Evolutionary conservation across 2,329 filamentous ascomycete genomes (phyloP), one percentile per base, ranked within the genome.

Genomic region (Talaromyces sp.): DNA sequence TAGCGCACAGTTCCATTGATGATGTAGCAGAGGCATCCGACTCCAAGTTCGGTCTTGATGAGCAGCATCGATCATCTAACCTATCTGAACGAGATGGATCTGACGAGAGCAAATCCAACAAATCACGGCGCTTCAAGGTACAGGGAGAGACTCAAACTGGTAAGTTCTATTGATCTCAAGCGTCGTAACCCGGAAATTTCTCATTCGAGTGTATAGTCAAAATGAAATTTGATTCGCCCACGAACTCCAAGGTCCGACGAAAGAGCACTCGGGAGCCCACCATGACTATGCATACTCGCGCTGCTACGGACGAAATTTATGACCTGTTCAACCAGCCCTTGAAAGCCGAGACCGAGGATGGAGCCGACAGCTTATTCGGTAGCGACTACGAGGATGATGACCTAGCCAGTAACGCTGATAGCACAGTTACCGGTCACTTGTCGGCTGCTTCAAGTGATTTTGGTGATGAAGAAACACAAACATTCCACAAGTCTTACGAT

Each of bases 221-320:
- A 80, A 88, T 91, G 52, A 97, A 97, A 64, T 79, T 97, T 49
- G 90, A 94, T 65, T 97, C 93, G 2, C 93, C 92, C 0, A 89
- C 89, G 0, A 84, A 86, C n/a, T 86, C 86, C 3, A 97, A 95
- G 72, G 81, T 93, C 50, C 88, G 87, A 59, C 90, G 90, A 71
- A 94, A 89, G 70, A 86, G 86, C 47, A 81, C 80, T 10, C 75
- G 80, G 32, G 93, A 97, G 72, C 90, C 92, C n/a, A 99, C 94
- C 1, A 97, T 99, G 92, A 99, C 94, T 0, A 84, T 99, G 60
- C 91, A 97, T 68, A 99, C 94, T 11, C 90, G 85, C 64, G 93
- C 94, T 60, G 94, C 94, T 4, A 97, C 93, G 57, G 92, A 97
- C 63, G 94, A 99, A 63, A 97, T 99, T 47, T 97, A 97, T 66